Evolutionary conservation across 768 basidiomycete species (phyloP), one percentile per base, ranked within the genome.

Genomic region (Pulveroboletus frians): DNA sequence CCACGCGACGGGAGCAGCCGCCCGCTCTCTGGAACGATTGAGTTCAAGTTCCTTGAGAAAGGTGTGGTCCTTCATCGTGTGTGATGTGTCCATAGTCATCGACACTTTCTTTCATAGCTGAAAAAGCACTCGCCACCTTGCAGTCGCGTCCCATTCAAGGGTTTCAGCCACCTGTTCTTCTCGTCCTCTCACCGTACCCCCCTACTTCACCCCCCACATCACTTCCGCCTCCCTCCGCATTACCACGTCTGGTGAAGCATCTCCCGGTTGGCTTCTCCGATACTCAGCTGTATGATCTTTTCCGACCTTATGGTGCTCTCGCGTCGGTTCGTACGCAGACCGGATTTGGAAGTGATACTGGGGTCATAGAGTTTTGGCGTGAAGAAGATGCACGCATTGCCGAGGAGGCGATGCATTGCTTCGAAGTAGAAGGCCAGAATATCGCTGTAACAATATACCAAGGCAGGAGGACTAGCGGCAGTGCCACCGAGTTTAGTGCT

Each of bases 51-150:
- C 61, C 73, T 86, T 39, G 85, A 88, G 62, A 86, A 83, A 76
- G 89, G 89, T 89, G 55, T 62, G 76, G 65, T 51, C 13, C 30
- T 53, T 50, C 41, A 39, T 57, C 40, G 32, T 48, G 43, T 50
- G 34, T 35, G 10, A 52, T 41, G 23, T 47, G 15, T 36, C 32
- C 41, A 26, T 47, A 15, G 43, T 56, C 30, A 51, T 56, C 37
- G 10, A 57, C 39, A 7, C 11, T 18, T 18, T 42, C 27, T 27
- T 53, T 27, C 30, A 11, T 49, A 92, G 92, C 92, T 54, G 90
- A 92, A 70, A 92, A 91, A 67, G 92, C 92, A 13, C 75, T 93
- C 21, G 84, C 90, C 13, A 92, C 85, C 9, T 74, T 93, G 40
- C 86, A 92, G 67, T 79, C 81, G 55, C 84, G 86, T 56, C 79